A percentile compares a stretch with the other conserved stretches of the same genome.
Conservation (phyloP, 805 yeast genomes). For the Pichia thaimueangensis region DNA sequence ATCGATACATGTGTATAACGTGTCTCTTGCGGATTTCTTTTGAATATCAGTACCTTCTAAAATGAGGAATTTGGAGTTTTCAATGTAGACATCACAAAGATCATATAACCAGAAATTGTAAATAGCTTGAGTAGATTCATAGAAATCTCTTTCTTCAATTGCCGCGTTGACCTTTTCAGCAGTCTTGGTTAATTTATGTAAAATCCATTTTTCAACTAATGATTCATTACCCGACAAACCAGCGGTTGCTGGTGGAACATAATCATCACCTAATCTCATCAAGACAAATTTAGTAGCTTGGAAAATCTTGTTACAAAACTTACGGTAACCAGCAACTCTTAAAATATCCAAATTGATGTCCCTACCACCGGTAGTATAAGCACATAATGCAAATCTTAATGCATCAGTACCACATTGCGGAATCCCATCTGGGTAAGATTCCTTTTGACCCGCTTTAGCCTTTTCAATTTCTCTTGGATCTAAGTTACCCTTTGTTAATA, state of each 20-base stretch:
- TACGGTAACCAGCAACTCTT: constrained; percentile 98
- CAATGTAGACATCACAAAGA: constrained; percentile 96
- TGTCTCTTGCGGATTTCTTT: constrained; percentile 85
- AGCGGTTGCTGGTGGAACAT: constrained; percentile 65
- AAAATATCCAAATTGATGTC: constrained; percentile 93
- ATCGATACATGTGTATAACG: constrained; percentile 87
- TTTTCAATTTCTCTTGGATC: constrained; percentile 83
- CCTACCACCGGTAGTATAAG: constrained; percentile 97
- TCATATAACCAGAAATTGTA: constrained; percentile 94
- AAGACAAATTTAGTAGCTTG: constrained; percentile 97
- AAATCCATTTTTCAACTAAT: constrained; percentile 93
- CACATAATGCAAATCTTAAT: constrained; percentile 94
- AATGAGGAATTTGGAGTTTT: constrained; percentile 89
- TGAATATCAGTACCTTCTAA: constrained; percentile 85
- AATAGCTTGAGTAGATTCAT: constrained; percentile 77
- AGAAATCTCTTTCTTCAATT: constrained; percentile 81
- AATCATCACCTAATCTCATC: constrained; percentile 86
- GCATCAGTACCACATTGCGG: constrained; percentile 99
- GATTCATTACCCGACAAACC: constrained; percentile 70
- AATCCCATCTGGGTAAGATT: constrained; percentile 92
- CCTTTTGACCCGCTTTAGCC: constrained; percentile 82
- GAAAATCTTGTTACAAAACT: constrained; percentile 98
- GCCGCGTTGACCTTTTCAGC: constrained; percentile 56
- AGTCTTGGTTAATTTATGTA: constrained; percentile 74
- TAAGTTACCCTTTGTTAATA: constrained; percentile 73